Evolutionary conservation across 1,284 basidiomycete species (phyloP), one percentile per base, ranked within the genome.

Genomic region (Mycocalia duriaeana): DNA sequence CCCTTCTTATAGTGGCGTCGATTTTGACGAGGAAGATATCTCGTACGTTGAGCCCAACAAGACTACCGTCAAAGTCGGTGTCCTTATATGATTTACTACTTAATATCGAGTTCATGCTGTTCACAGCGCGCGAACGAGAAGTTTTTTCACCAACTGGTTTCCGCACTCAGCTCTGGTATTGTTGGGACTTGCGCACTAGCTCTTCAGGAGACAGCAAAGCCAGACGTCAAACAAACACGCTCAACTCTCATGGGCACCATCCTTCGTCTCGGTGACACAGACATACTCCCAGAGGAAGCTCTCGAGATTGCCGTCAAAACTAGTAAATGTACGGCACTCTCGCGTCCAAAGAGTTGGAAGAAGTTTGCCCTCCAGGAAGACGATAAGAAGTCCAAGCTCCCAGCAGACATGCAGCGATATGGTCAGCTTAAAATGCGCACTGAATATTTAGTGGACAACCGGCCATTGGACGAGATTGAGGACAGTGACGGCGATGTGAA

Each of bases 291-390:
- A 2, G 80, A 82, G 2, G 81, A 90, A 58, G 83, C 89, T 0
- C 69, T 96, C 41, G 81, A 84, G 57, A 79, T 98, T 47, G 67
- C 73, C 1, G 76, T 97, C 57, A 85, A 85, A 58, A 77, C 85
- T 31, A 87, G 82, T 58, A 98, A 98, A 67, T 89, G 85, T 51
- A 94, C 92, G 0, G 81, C 87, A 23, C 61, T 82, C 25, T 78
- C 79, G 2, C 73, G 82, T 16, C 85, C 91, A 0, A 86, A 89
- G 49, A 68, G 81, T n/a, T 85, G 88, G 78, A 91, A 90, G 65
- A 90, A 89, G 60, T 91, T 90, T 58, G 79, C 76, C 43, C 20
- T 41, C 18, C 8, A 41, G 16, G 39, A 46, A 64, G 62, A 65
- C 8, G 44, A 54, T 4, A 55, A 53, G n/a, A 43, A 49, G 19